Base-by-base conservation (phyloP, 2,329 filamentous ascomycete genomes). In the Lojkania enalia region DNA sequence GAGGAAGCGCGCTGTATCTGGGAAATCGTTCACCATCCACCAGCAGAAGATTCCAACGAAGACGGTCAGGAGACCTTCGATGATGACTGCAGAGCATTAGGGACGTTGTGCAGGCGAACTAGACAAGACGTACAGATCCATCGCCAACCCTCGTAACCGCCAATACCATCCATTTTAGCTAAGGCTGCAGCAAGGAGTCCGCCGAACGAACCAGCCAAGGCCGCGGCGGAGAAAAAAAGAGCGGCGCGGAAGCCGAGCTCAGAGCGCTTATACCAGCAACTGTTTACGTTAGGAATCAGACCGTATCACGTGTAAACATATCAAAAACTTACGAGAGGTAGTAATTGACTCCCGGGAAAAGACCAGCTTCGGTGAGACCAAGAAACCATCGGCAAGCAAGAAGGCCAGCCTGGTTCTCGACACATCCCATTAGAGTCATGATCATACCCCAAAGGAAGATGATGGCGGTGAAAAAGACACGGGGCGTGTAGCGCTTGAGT, bases 21-120 rank as follows among this genome's bases (percentile, higher is more conserved):
- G 83, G 51, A 84, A 85, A 61, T 87, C 82, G 50, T 84, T 76
- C 5, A 86, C 78, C 64, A 86, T 82, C 66, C 76, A 82, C 67
- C 79, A 70, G 43, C 65, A 69, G 49, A 66, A 60, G 14, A 64
- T 18, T 23, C 66, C 66, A 31, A 70, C 63, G 32, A 59, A 56
- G 9, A 70, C 67, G 20, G 67, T 71, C 39, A 67, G 60, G 15
- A 71, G 51, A 51, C 65, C 66, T 45, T 69, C 66, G 14, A 69
- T 58, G 41, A 69, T 69, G 54, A 69, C 61, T 64, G 35, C 3
- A 9, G 16, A 20, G 7, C 19, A 35, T 63, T 48, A 63, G 60
- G 23, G 16, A 4, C 15, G 21, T 19, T 7, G 25, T 27, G n/a
- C 25, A n/a, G 25, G 13, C 5, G 18, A 20, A 25, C 1, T 23